These are phyloP conservation scores for Sugiyamaella novakii DNA, from an alignment of 1,139 yeast species.

Conservation along the genomic window DNA sequence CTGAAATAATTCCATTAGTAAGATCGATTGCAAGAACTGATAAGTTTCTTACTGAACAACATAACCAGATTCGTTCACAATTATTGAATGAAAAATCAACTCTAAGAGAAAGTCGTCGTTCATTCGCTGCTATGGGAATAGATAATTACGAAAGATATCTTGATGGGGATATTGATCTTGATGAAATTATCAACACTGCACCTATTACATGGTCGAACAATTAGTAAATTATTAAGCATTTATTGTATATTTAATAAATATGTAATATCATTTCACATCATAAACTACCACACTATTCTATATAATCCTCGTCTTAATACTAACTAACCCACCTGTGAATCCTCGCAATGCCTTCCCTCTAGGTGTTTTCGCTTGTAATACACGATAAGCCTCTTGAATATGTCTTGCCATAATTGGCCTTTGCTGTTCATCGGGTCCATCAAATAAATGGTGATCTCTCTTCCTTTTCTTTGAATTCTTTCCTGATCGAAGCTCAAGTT, in stretches of 20 bases:
- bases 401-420: conserved; percentile 83
- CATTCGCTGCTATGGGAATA: conserved; percentile 34
- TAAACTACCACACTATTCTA: no score
- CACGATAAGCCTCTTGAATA: conserved; percentile 89
- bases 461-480: conserved; percentile 40
- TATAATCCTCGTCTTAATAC: conserved; percentile 42
- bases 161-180: conserved; percentile 28
- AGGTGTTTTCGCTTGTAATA: conserved; percentile 64
- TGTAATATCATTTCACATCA: no score
- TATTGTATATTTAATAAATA: no score
- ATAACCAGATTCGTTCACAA: conserved; percentile 2
- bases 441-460: conserved; percentile 68
- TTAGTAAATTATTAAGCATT: background rate
- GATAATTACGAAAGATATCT: conserved; percentile 29
- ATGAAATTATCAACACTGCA: conserved; percentile 27
- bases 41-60: background rate
- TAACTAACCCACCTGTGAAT: conserved; percentile 68
- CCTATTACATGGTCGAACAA: conserved; percentile 6
- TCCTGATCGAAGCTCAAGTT: conserved; percentile 42
- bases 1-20: conserved; percentile 37
- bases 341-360: conserved; percentile 63
- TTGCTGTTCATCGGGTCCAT: conserved; percentile 86
- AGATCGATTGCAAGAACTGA: conserved; percentile 38
- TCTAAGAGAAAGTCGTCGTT: conserved; percentile 32
- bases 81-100: conserved; percentile 1